Base-by-base conservation (phyloP, 352 stramenopile genomes). In the Aphanomyces euteiches region DNA sequence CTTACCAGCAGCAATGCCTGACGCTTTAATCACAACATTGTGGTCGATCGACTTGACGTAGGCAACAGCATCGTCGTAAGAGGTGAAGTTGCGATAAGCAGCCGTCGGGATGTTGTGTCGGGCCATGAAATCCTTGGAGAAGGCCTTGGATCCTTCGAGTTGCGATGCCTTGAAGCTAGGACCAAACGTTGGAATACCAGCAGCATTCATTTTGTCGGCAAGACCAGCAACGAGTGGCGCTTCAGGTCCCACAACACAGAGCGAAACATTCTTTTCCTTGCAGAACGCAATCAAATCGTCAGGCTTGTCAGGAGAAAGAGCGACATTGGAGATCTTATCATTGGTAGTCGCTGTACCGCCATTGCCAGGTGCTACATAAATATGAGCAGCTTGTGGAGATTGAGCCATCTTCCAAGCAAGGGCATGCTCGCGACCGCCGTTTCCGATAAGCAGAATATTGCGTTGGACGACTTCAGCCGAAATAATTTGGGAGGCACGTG, bases 51-150 rank as follows among this genome's bases (percentile, higher is more conserved):
- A 90, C 73, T 98, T 81, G 13, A 99, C 78, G 78, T 99, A 99
- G 69, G 80, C 78, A 67, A 89, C 88, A 28, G 95, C 96, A 28
- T 89, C 81, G 5, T 93, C 84, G 69, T 93, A 93, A 64, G 97
- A 84, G 0, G 89, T 98, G 76, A 99, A 99, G 71, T 92, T 99
- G 58, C 88, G 77, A 84, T 99, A 99, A 65, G 90, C 90, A 19
- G 98, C 97, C 40, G 98, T 99, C 2, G 92, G 97, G 65, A 99
- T 99, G 72, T 80, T 77, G 82, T 99, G 95, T 70, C 97, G 86
- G 74, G 95, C 83, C 89, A 99, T 98, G 71, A 99, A 99, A 73
- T 99, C 96, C 87, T 99, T 99, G 72, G 89, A 95, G 76, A 98
- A 98, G 5, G 97, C 93, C 88, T 99, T 99, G 67, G 93, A 99